Percentiles rank a stretch among this genome's conserved stretches.
These are phyloP conservation scores for Tricholoma bakamatsutake DNA, from an alignment of 768 basidiomycete genomes.

Conservation along the genomic window DNA sequence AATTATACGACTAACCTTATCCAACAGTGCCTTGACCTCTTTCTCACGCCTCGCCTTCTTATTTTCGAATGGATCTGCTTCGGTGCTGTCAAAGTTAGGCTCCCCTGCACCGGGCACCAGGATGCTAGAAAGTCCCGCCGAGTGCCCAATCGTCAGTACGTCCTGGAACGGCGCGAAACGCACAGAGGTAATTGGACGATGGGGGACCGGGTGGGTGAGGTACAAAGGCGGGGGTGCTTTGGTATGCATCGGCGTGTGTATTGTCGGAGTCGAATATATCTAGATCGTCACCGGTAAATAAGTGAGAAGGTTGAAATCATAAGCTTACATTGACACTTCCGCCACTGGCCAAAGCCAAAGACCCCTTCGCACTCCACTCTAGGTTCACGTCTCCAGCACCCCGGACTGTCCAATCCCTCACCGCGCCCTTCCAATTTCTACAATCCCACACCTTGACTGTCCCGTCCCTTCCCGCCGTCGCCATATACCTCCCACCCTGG, in stretches of 20 bases:
- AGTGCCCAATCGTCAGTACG: conserved; percentile 73
- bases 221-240: conserved; percentile 73
- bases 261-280: conserved; percentile 69
- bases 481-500: conserved; percentile 84
- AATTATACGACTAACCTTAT: conserved; percentile 56
- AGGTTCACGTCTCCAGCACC: conserved; percentile 59
- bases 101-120: conserved; percentile 92
- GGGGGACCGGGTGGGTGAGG: conserved; percentile 80
- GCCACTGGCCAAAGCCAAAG: conserved; percentile 75
- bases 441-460: conserved; percentile 96
- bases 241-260: conserved; percentile 48
- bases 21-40: conserved; percentile 85
- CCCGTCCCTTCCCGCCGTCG: conserved; percentile 83
- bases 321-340: conserved; percentile 76
- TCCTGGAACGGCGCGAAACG: conserved; percentile 91
- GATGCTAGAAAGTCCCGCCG: conserved; percentile 73
- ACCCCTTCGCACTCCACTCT: conserved; percentile 84
- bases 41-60: conserved; percentile 76
- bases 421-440: conserved; percentile 87
- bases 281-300: conserved; percentile 20
- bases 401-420: conserved; percentile 71
- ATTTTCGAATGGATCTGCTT: conserved; percentile 94
- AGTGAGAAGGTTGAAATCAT: neutral
- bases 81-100: conserved; percentile 88
- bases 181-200: conserved; percentile 66